These are phyloP conservation scores for Puya raimondii DNA, from an alignment of 176 grass and related monocot species.

Conservation along the genomic window DNA sequence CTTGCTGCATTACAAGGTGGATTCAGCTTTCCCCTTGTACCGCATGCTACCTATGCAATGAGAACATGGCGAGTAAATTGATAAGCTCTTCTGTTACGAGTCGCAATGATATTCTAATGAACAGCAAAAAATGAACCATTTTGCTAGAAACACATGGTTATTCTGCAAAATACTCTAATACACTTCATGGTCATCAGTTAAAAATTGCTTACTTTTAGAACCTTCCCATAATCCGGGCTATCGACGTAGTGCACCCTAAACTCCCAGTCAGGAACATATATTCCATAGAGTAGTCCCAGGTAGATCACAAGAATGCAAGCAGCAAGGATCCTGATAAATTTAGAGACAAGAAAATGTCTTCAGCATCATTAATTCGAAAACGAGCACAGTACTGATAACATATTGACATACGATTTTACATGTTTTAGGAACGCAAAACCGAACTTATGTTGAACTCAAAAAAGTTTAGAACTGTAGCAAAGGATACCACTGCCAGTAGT, in stretches of 20 bases:
- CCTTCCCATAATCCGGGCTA: conserved; percentile 43
- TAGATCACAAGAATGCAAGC: conserved; percentile 65
- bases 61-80: conserved; percentile 8
- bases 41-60: conserved; percentile 60
- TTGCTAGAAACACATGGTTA: neutral
- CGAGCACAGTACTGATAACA: neutral
- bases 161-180: neutral
- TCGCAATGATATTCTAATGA: no score
- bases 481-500: conserved; percentile 58
- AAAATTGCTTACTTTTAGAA: conserved; percentile 41
- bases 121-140: neutral
- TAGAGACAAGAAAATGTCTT: neutral
- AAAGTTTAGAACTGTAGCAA: neutral
- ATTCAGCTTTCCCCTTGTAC: conserved; percentile 57
- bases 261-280: conserved; percentile 89
- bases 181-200: neutral
- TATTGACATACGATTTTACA: no score
- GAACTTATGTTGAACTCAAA: neutral
- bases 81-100: neutral
- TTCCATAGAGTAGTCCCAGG: conserved; percentile 52
- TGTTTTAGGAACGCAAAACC: no score
- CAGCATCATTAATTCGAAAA: neutral
- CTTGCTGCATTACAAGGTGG: conserved; percentile 90
- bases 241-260: conserved; percentile 52
- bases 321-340: conserved; percentile 55